Evolutionary conservation across 2,329 filamentous ascomycete genomes (phyloP), one percentile per base, ranked within the genome.

Genomic region (Alternaria rosae): DNA sequence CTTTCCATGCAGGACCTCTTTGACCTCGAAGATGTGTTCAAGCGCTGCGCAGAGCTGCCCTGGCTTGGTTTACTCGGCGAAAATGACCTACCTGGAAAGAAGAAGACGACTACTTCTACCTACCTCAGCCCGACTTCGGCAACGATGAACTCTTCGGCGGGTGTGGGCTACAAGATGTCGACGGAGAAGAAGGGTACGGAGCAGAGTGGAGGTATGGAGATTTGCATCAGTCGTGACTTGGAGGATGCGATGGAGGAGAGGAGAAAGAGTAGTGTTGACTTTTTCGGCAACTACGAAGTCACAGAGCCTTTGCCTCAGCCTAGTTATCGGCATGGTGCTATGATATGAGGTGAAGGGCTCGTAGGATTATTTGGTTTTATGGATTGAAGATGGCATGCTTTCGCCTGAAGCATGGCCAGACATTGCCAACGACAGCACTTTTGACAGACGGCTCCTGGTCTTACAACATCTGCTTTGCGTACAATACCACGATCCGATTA

Each of bases 1-100:
- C 67, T 79, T 2, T 76, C 74, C 13, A 77, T 79, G 74, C 69
- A 73, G 43, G 76, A 79, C 54, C 61, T 78, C 0, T 79, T 78
- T 47, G 75, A 78, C 43, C 65, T 78, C 4, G 76, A 78, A 44
- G 75, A 77, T 9, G 69, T 76, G 3, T 74, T 78, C 60, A 78
- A 77, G 52, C 67, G 69, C 9, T 72, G 75, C 42, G 76, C 73
- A 0, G 76, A 79, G 50, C 66, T 70, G 8, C 65, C 70, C 15
- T 78, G 76, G 76, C 68, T 78, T 8, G 59, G 62, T 6, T 65
- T 77, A 6, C 47, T 78, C 32, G 68, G 69, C 5, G 69, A 69
- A 10, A 72, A 70, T 57, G 71, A 71, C 23, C 65, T 61, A 3
- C 58, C 58, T n/a, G 54, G 59, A 7, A 61, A 48, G 44, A 51